phyloP scores from a whole-genome alignment of 2,329 filamentous ascomycete genomes.

The Cordyceps tenuipes region DNA sequence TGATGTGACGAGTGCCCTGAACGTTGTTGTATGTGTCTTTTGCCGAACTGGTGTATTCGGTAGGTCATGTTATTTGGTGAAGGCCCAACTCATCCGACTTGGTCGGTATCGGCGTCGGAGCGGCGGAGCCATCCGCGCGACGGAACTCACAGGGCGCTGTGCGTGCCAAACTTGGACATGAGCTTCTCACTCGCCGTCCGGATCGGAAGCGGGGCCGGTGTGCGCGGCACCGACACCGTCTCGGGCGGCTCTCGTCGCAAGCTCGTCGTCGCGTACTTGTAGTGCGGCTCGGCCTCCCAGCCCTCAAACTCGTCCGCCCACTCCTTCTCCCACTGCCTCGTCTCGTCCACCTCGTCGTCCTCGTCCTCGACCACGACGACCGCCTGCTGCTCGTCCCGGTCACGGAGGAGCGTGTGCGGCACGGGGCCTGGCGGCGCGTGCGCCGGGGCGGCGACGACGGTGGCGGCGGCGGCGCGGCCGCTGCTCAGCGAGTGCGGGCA shows the following conservation, averaged over 20 bases:
- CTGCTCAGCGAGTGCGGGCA: conserved; percentile 38
- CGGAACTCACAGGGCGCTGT: not conserved
- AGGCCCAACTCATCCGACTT: not conserved
- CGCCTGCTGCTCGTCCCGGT: not conserved
- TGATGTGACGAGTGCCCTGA: not conserved
- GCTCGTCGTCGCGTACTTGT: conserved; percentile 2
- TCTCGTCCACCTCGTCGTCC: not conserved
- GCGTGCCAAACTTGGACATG: conserved; percentile 1
- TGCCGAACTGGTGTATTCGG: too few relatives aligned
- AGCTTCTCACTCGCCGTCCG: not conserved
- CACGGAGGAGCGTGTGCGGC: conserved; percentile 3
- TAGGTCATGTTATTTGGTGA: not conserved
- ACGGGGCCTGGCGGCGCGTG: too few relatives aligned
- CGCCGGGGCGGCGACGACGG: too few relatives aligned
- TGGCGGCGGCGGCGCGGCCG: too few relatives aligned
- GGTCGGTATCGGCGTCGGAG: not conserved
- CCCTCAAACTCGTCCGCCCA: conserved; percentile 1
- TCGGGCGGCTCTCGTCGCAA: not conserved
- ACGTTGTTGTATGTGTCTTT: too few relatives aligned
- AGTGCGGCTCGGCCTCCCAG: not conserved
- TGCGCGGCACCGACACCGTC: not conserved
- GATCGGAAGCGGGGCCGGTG: too few relatives aligned
- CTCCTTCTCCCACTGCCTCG: conserved; percentile 7
- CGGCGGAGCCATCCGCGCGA: not conserved
- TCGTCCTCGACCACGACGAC: not conserved